phyloP scores from a whole-genome alignment of 345 rosid genomes.

The Acer yangbiense region DNA sequence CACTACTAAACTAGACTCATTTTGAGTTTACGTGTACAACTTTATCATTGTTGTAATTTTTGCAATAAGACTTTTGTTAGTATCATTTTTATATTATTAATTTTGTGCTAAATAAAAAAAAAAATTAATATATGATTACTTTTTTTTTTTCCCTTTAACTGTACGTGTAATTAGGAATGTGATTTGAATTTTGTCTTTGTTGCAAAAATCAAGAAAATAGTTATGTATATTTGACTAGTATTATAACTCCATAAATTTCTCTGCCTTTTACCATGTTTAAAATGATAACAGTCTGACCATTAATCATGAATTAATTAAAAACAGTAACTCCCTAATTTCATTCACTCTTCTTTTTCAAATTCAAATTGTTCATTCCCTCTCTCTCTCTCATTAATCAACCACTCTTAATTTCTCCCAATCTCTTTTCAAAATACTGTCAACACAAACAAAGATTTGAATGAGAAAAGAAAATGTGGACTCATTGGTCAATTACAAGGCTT shows the following conservation, averaged over 20 bases:
- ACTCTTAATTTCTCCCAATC: conserved; percentile 10
- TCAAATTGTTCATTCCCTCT: conserved; percentile 42
- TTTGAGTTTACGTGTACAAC: too few relatives aligned
- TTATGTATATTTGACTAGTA: conserved; percentile 10
- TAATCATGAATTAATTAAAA: conserved; percentile 40
- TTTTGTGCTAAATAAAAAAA: too few relatives aligned
- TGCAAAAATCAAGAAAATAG: conserved; percentile 11
- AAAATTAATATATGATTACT: too few relatives aligned
- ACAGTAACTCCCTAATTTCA: conserved; percentile 40
- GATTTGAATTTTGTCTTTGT: conserved; percentile 1
- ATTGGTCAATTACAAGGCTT: conserved; percentile 48
- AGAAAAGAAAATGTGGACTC: conserved; percentile 40
- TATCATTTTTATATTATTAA: too few relatives aligned
- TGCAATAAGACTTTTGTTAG: too few relatives aligned
- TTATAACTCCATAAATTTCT: conserved; percentile 26
- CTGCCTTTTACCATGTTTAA: conserved; percentile 31
- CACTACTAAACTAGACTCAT: too few relatives aligned
- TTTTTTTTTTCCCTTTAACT: too few relatives aligned
- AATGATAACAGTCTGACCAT: conserved; percentile 37
- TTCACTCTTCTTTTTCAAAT: conserved; percentile 45
- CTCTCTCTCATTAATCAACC: conserved; percentile 24
- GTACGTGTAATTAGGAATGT: neutral
- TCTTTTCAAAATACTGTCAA: conserved; percentile 7
- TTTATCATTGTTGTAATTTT: too few relatives aligned
- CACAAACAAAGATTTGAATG: neutral